Base-by-base conservation (phyloP, 1,284 basidiomycete species). In the Cutaneotrichosporon arboriforme region DNA sequence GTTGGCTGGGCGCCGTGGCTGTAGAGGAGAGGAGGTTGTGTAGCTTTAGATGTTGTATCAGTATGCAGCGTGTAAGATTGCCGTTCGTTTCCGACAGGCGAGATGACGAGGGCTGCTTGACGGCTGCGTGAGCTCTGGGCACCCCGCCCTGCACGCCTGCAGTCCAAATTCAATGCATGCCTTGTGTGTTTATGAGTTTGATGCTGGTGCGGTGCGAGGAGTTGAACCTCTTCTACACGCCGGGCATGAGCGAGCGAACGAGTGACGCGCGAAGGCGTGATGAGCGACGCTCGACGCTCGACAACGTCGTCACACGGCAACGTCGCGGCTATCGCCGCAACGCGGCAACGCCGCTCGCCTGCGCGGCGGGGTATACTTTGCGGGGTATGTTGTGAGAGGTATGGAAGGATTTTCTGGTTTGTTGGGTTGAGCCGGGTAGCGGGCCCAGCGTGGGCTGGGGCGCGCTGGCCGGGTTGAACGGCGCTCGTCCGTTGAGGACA, bases 1-100 rank as follows among this genome's bases (percentile, higher is more conserved):
- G 64, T 84, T 46, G 91, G 90, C 9, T 94, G 90, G 90, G 84
- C 84, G 34, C 76, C 89, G 7, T 90, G 86, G 84, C 81, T 88
- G 54, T 77, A 70, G 59, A 4, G 26, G 26, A 31, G 7, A 31
- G 7, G 7, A 5, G 10, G 7, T 31, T 10, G 14, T 41, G 40
- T 41, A 41, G 21, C 40, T n/a, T 31, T 41, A 46, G 51, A 46
- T 36, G 26, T 36, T 26, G n/a, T 34, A 35, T 20, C 46, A 53
- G 34, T 41, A 31, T 23, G 14, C 8, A 40, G 13, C 13, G 18
- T 38, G n/a, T n/a, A 12, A n/a, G 4, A 38, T 35, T 12, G 38
- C 14, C 18, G 18, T 40, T 21, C 18, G 38, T 17, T 18, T 40
- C 22, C 38, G 38, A 15, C 18, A 40, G 20, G 38, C 38, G 22